Evolutionary conservation across 2,329 filamentous ascomycete genomes (phyloP).

Genomic region (Cordyceps cateniannulata): DNA sequence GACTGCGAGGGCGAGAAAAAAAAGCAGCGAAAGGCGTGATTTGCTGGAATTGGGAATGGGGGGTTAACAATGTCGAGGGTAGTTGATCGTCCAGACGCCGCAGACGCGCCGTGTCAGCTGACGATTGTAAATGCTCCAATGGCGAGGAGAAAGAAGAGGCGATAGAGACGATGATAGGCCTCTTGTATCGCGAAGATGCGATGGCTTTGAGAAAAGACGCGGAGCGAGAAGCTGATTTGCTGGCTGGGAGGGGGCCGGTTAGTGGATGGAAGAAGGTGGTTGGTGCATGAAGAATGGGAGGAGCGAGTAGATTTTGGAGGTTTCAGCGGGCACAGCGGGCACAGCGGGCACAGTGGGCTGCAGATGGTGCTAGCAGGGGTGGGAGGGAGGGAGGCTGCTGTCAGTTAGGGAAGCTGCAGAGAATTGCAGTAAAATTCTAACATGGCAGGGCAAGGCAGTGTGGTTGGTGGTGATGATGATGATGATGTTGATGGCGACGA

Average conservation of each 20-base stretch:
- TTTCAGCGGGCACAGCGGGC: conserved; percentile 9
- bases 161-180: conserved; percentile 46
- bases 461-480: too few relatives aligned
- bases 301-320: conserved; percentile 8
- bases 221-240: conserved; percentile 14
- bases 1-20: not conserved
- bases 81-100: conserved; percentile 25
- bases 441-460: not conserved
- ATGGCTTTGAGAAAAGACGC: conserved; percentile 15
- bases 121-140: conserved; percentile 41
- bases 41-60: conserved; percentile 6
- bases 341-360: not conserved
- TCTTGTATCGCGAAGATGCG: conserved; percentile 34
- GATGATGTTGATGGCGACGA: too few relatives aligned
- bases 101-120: conserved; percentile 44
- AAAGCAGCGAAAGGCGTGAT: conserved; percentile 3
- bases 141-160: conserved; percentile 28
- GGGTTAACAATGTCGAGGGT: conserved; percentile 13
- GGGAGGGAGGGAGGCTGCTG: not conserved
- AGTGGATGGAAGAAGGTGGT: conserved; percentile 14
- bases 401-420: not conserved
- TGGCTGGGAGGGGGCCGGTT: conserved; percentile 13
- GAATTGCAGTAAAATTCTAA: too few relatives aligned
- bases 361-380: conserved; percentile 10
- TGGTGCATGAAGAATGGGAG: conserved; percentile 10